Evolutionary conservation across 2,329 filamentous ascomycete species (phyloP), one percentile per base, ranked within the genome.

Genomic region (Daldinia sp.): DNA sequence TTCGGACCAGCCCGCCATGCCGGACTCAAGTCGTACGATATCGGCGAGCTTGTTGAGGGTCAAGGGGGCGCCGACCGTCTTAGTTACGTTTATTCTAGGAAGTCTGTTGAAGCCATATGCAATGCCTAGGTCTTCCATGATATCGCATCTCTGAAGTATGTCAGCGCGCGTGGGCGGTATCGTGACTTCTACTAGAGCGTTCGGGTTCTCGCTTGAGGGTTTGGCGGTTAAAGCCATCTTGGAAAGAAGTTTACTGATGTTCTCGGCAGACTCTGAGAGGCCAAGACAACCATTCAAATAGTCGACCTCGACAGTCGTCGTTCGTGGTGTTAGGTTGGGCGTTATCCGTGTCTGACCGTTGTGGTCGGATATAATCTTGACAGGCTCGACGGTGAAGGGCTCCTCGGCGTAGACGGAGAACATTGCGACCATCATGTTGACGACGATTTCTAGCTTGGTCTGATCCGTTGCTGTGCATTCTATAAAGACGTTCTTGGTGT

Each of bases 71-170:
- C 93, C 97, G 68, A 98, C 92, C 26, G 92, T 92, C 78, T 94
- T 94, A 80, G 90, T 94, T 7, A 94, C 94, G 77, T 95, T 93
- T 55, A 91, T 90, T 59, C 94, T 91, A 0, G 95, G 94, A 18
- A 99, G 90, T 71, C 92, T 93, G 86, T 99, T 99, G 88, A 97
- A 99, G 72, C 97, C 96, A 80, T 98, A 98, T 60, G 93, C 94
- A 72, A 99, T 96, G 44, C 94, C 96, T 20, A 97, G 90, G 78
- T 99, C 97, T 83, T 99, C 96, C 95, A 99, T 99, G 74, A 99
- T 93, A 79, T 99, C 96, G 75, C 94, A 97, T 78, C 98, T 92
- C 81, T 99, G 96, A 35, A 99, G 89, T 46, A 99, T 91, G 80
- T 99, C 96, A 54, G 96, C 95, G 70, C 96, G 89, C 53, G 94